Evolutionary conservation across 768 basidiomycete species (phyloP), one percentile per base, ranked within the genome.

Genomic region (Suillus hirtellus): DNA sequence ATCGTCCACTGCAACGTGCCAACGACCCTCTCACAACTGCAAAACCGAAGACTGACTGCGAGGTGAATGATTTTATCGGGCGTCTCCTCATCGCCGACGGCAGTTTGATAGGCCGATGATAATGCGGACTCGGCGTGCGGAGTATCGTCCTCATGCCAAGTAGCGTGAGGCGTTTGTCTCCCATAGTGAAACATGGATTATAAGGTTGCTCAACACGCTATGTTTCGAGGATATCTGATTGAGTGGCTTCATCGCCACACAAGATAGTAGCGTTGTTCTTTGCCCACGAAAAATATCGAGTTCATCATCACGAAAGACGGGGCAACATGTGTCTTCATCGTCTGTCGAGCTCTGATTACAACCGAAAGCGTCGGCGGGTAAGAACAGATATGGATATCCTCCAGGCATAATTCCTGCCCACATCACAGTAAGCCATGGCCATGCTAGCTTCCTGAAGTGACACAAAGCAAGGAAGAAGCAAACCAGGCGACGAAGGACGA

Each of bases 11-110:
- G 71, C 65, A 76, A 66, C 2, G 76, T 73, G 5, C 72, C 77
- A 7, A 77, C 17, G 44, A 74, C 71, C 21, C 75, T 74, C 50
- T 68, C 68, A 9, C 71, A 71, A 4, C 77, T 77, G 31, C 66
- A 66, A 60, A 70, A 70, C 67, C 72, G 72, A 64, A 80, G 34
- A 31, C 72, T 70, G 37, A 73, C 65, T 19, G 73, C 71, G 0
- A 80, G 60, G 66, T 77, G 73, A 63, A 77, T 73, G 19, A 47
- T 62, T 60, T 79, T 77, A 19, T 74, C 74, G n/a, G 61, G 21
- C 31, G 60, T 63, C 1, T 37, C 21, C 21, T 53, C 62, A 14
- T 72, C 71, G 19, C 64, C 70, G 42, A 66, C 66, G 6, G 70
- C 66, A 19, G 71, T 71, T 42, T 60, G 68, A 38, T 75, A 77